Conservation (phyloP, 2,329 filamentous ascomycete genomes). For the Ophiostoma triangulosporum region DNA sequence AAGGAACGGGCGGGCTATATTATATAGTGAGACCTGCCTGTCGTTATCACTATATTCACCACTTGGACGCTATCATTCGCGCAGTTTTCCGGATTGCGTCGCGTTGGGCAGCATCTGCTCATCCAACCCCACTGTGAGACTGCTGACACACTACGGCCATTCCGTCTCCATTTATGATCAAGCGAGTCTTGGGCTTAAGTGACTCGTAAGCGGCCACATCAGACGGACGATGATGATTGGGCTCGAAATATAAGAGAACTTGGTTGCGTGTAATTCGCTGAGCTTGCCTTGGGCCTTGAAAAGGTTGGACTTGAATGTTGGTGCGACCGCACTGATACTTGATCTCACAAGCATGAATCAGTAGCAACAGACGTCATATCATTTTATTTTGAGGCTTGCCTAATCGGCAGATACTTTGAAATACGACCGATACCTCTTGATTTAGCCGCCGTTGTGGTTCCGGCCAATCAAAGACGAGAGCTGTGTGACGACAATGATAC, state of each 20-base stretch:
- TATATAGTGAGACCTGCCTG: constrained; percentile 1
- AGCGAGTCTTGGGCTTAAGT: not conserved
- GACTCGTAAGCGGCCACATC: constrained; percentile 1
- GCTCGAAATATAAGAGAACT: too few species aligned
- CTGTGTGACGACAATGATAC: not conserved
- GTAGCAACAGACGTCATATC: constrained; percentile 7
- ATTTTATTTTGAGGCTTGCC: not conserved
- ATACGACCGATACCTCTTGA: too few species aligned
- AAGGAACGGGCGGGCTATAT: constrained; percentile 1
- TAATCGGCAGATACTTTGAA: not conserved
- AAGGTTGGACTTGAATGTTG: not conserved
- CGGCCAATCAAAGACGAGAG: not conserved
- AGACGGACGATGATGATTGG: not conserved
- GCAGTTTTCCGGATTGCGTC: not conserved
- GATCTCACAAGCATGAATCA: not conserved
- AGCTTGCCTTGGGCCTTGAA: too few species aligned
- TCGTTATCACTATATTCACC: not conserved
- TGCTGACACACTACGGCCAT: constrained; percentile 6
- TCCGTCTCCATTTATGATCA: constrained; percentile 4
- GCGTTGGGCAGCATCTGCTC: constrained; percentile 5
- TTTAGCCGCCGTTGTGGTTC: not conserved
- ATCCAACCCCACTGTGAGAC: not conserved
- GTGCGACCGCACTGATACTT: not conserved
- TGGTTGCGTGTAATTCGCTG: too few species aligned
- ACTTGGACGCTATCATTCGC: not conserved